These are phyloP conservation scores for Venturia oleaginea DNA, from an alignment of 2,329 filamentous ascomycete genomes.

Conservation along the genomic window DNA sequence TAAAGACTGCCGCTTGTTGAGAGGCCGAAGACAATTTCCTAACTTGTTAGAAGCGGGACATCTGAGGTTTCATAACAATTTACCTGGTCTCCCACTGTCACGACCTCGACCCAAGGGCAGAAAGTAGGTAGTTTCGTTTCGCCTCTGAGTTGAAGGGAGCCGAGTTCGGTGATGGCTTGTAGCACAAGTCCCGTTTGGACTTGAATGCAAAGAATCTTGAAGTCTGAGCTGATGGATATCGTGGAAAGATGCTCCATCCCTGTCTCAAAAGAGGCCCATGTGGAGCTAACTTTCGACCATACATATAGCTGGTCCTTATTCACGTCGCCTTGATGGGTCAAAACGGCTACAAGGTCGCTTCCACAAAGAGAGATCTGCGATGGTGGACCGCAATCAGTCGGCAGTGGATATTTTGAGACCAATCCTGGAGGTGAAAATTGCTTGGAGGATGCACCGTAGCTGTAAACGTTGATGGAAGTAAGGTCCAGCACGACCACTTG, in stretches of 20 bases:
- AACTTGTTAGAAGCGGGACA: background rate
- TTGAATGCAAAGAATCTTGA: background rate
- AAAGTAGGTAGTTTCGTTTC: slow-evolving; percentile 19
- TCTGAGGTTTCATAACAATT: slow-evolving; percentile 8
- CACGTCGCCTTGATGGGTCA: background rate
- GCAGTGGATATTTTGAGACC: slow-evolving; percentile 23
- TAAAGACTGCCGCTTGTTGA: slow-evolving; percentile 70
- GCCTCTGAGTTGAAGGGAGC: background rate
- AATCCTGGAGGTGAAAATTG: slow-evolving; percentile 37
- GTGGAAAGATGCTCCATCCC: background rate
- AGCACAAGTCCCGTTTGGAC: background rate
- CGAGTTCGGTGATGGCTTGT: background rate
- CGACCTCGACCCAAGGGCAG: slow-evolving; percentile 25
- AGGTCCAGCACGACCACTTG: slow-evolving; percentile 63
- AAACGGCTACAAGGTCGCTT: background rate
- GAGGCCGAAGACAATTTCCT: slow-evolving; percentile 52
- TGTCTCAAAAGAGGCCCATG: background rate
- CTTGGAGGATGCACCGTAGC: slow-evolving; percentile 39
- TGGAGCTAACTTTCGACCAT: background rate
- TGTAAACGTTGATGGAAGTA: slow-evolving; percentile 56
- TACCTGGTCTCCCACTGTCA: slow-evolving; percentile 34
- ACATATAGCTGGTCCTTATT: background rate
- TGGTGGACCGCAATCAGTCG: background rate
- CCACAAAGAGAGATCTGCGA: slow-evolving; percentile 1
- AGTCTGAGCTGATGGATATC: background rate